A percentile compares a stretch with the other conserved stretches of the same genome.
phyloP scores from a whole-genome alignment of 2,329 filamentous ascomycete species.

The Aspergillus aculeatus region DNA sequence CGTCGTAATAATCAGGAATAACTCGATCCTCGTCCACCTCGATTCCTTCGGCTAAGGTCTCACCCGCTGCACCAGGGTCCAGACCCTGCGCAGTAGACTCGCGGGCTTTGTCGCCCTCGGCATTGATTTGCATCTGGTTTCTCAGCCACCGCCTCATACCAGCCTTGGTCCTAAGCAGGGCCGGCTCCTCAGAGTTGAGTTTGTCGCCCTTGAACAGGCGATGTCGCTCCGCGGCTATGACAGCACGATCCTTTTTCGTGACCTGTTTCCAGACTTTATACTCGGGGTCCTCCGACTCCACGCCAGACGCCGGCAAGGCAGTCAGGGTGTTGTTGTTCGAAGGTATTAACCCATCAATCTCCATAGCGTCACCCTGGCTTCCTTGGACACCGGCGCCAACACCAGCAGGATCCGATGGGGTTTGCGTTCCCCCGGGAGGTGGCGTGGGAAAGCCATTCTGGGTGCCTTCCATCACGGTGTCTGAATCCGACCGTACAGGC shows the following conservation, averaged over 20 bases:
- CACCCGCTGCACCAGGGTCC: slow-evolving; percentile 55
- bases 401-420: slow-evolving; percentile 71
- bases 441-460: slow-evolving; percentile 84
- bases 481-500: slow-evolving; percentile 66
- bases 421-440: slow-evolving; percentile 67
- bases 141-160: slow-evolving; percentile 87
- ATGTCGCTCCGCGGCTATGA: slow-evolving; percentile 80
- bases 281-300: slow-evolving; percentile 81
- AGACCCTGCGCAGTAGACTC: slow-evolving; percentile 48
- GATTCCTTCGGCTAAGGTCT: slow-evolving; percentile 92
- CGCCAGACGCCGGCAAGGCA: slow-evolving; percentile 68
- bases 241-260: slow-evolving; percentile 90
- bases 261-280: slow-evolving; percentile 99
- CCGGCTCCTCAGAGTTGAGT: slow-evolving; percentile 83
- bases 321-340: slow-evolving; percentile 68
- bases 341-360: slow-evolving; percentile 71
- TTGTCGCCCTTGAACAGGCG: slow-evolving; percentile 81
- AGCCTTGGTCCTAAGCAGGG: slow-evolving; percentile 77
- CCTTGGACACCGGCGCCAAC: slow-evolving; percentile 57
- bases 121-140: slow-evolving; percentile 69
- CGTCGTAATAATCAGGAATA: slow-evolving; percentile 92
- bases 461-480: slow-evolving; percentile 69
- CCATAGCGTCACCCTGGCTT: slow-evolving; percentile 81
- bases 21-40: slow-evolving; percentile 81
- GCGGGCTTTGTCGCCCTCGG: slow-evolving; percentile 48